These are phyloP conservation scores for Chytridiales sp. DNA, from an alignment of 371 early-diverging fungal genomes.

Conservation along the genomic window DNA sequence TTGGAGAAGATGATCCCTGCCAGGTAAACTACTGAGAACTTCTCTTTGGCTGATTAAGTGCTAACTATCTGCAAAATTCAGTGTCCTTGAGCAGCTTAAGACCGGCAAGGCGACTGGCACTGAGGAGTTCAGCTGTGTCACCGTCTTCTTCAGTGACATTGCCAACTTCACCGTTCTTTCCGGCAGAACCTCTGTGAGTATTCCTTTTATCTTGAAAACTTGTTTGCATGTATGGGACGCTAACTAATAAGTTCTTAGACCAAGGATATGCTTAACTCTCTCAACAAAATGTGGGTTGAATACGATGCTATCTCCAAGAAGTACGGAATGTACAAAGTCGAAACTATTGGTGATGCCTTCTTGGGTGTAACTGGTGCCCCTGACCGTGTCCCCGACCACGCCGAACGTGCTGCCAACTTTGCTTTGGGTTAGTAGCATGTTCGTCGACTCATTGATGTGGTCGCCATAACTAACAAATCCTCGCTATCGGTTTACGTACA, in stretches of 20 bases:
- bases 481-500: constrained; percentile 17
- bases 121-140: constrained; percentile 35
- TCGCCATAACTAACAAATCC: neutral
- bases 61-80: neutral
- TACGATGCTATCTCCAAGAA: constrained; percentile 40
- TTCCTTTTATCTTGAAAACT: neutral
- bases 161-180: constrained; percentile 37
- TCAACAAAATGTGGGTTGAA: constrained; percentile 42
- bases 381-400: constrained; percentile 25
- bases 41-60: neutral
- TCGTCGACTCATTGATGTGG: neutral
- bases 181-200: constrained; percentile 12
- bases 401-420: constrained; percentile 32
- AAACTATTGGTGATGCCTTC: constrained; percentile 47
- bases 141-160: constrained; percentile 43
- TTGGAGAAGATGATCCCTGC: constrained; percentile 37
- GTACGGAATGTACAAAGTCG: constrained; percentile 46
- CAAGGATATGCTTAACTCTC: constrained; percentile 38
- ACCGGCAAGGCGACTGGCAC: constrained; percentile 33
- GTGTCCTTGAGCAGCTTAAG: constrained; percentile 35
- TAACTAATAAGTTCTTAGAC: constrained; percentile 11
- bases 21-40: constrained; percentile 4
- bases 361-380: constrained; percentile 42
- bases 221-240: neutral
- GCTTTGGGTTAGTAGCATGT: constrained; percentile 10